Conservation (phyloP, 805 yeast genomes). For the Candida ulmi region DNA sequence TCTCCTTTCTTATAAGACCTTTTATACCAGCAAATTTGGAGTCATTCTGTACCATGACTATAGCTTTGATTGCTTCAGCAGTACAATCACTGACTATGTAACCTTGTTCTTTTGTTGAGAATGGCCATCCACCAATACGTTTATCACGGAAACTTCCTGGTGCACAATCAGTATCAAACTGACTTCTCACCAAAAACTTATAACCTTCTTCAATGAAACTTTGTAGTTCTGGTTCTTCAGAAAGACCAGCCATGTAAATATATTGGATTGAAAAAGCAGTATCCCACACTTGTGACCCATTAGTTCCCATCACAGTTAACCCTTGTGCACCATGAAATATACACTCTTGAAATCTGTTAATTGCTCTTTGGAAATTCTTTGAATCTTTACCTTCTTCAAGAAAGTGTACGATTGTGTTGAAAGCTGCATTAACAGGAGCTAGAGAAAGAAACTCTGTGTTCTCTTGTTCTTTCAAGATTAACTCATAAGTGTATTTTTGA, state of each 20-base stretch:
- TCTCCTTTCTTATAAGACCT: slow-evolving; percentile 46
- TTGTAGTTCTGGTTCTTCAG: slow-evolving; percentile 59
- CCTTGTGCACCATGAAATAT: slow-evolving; percentile 87
- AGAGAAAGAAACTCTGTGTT: slow-evolving; percentile 82
- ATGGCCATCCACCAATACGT: slow-evolving; percentile 92
- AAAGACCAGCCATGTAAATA: slow-evolving; percentile 72
- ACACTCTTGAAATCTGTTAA: slow-evolving; percentile 64
- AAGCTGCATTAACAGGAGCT: slow-evolving; percentile 91
- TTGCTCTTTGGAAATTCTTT: slow-evolving; percentile 46
- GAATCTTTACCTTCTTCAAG: slow-evolving; percentile 69
- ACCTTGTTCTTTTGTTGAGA: slow-evolving; percentile 93
- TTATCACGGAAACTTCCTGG: slow-evolving; percentile 78
- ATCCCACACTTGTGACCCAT: slow-evolving; percentile 98
- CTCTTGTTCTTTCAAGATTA: slow-evolving; percentile 64
- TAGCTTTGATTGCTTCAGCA: slow-evolving; percentile 91
- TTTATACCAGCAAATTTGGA: slow-evolving; percentile 42
- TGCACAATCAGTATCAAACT: slow-evolving; percentile 75
- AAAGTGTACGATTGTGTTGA: slow-evolving; percentile 68
- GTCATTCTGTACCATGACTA: slow-evolving; percentile 80
- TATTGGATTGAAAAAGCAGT: slow-evolving; percentile 87
- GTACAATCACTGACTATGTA: slow-evolving; percentile 96
- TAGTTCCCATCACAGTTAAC: slow-evolving; percentile 91
- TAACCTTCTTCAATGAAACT: slow-evolving; percentile 61
- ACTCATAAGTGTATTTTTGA: slow-evolving; percentile 48
- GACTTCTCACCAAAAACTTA: slow-evolving; percentile 71